A percentile compares a stretch with the other conserved stretches of the same genome.
Conservation (phyloP, 2,329 filamentous ascomycete genomes). For the Cryphonectria japonica region DNA sequence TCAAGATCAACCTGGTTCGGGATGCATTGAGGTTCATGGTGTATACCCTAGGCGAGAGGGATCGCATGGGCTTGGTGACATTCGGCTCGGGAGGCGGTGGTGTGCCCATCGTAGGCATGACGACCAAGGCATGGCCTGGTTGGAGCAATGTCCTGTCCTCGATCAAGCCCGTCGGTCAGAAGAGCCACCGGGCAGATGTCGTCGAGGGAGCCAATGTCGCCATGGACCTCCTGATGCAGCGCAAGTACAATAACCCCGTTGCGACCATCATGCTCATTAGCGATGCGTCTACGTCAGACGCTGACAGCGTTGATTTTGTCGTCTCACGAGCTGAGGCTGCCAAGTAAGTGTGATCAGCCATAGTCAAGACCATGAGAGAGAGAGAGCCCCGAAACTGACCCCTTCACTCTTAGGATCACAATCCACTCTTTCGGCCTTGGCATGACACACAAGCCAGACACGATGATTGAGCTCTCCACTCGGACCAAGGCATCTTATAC, state of each 20-base stretch:
- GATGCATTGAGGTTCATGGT: conserved; percentile 94
- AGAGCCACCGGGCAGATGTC: conserved; percentile 93
- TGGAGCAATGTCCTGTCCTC: conserved; percentile 86
- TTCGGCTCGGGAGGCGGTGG: conserved; percentile 94
- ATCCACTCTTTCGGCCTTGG: conserved; percentile 97
- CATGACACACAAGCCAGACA: conserved; percentile 96
- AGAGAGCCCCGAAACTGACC: conserved; percentile 32
- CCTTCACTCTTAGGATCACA: conserved; percentile 65
- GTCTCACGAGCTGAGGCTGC: conserved; percentile 95
- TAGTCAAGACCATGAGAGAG: background rate
- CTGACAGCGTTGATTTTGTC: conserved; percentile 96
- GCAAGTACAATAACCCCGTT: conserved; percentile 92
- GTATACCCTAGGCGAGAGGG: conserved; percentile 83
- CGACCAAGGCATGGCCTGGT: conserved; percentile 88
- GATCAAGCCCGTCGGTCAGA: conserved; percentile 92
- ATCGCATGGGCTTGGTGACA: conserved; percentile 95
- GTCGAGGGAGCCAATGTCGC: conserved; percentile 97
- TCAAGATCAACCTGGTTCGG: conserved; percentile 93
- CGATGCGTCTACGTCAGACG: conserved; percentile 92
- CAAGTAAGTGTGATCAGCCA: conserved; percentile 65
- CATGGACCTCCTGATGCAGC: conserved; percentile 98
- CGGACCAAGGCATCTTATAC: conserved; percentile 96
- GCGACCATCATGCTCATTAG: conserved; percentile 96
- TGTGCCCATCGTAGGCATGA: conserved; percentile 97
- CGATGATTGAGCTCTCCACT: conserved; percentile 96